Evolutionary conservation across 768 basidiomycete species (phyloP).

Genomic region (Daedaleopsis sinensis): DNA sequence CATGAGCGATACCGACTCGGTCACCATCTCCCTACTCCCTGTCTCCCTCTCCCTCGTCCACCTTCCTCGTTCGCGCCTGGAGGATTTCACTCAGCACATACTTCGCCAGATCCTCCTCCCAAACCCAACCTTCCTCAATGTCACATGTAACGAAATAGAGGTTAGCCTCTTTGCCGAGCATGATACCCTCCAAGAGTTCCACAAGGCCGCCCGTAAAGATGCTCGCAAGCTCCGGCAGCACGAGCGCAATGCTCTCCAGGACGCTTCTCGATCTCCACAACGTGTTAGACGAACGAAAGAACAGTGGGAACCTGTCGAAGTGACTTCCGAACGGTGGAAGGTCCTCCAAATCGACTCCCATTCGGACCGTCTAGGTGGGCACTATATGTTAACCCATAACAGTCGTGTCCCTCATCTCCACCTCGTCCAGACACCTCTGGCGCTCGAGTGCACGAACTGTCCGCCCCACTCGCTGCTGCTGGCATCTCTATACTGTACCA

Average conservation of each 20-base stretch:
- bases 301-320: conserved; percentile 57
- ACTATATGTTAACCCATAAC: conserved; percentile 3
- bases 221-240: conserved; percentile 43
- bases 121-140: conserved; percentile 67
- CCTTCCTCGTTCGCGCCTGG: conserved; percentile 70
- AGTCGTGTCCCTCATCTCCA: not conserved
- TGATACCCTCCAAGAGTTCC: conserved; percentile 58
- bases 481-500: conserved; percentile 84
- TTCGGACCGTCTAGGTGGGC: conserved; percentile 63
- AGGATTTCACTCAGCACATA: conserved; percentile 58
- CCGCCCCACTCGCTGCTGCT: conserved; percentile 72
- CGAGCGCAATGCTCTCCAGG: conserved; percentile 25
- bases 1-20: conserved; percentile 29
- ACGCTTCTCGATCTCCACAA: conserved; percentile 8
- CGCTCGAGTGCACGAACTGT: conserved; percentile 73
- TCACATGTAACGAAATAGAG: conserved; percentile 80
- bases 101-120: conserved; percentile 72
- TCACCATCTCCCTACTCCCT: conserved; percentile 73
- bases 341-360: conserved; percentile 84
- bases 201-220: conserved; percentile 60
- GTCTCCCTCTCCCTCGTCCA: conserved; percentile 73
- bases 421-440: conserved; percentile 61
- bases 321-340: conserved; percentile 75
- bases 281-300: conserved; percentile 12
- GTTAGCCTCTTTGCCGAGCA: conserved; percentile 75